Evolutionary conservation across 306 rosid species (phyloP), one percentile per base, ranked within the genome.

Genomic region (Acacia crassicarpa): DNA sequence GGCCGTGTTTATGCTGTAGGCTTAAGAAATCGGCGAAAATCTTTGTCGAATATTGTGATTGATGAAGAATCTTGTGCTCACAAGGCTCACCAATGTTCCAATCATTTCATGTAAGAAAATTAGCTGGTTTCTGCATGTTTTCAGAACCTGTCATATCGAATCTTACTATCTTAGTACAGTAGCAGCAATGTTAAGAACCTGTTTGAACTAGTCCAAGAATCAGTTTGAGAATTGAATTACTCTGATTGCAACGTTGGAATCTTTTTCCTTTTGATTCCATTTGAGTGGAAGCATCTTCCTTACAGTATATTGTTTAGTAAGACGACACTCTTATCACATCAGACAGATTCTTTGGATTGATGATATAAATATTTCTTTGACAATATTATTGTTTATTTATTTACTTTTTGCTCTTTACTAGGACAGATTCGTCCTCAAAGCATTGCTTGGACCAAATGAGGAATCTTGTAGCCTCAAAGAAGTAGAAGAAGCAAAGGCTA

Each of bases 401-500:
- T 8, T 54, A 14, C 1, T 13, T 48, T 13, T 14, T 48, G 53
- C 62, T 14, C 35, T 14, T 38, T 66, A 6, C 14, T 66, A 30
- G 6, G 44, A 20, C 73, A 67, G 30, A 23, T 67, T 67, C 8
- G 49, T 67, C 27, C 22, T 20, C 30, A 67, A 38, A 67, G 72
- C 73, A 19, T 20, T 38, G 73, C 16, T 67, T 67, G 73, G 49
- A 20, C 48, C 48, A 38, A 20, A 38, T 9, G 48, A 30, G 49
- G 16, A 67, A 20, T 48, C 73, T 23, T 86, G 91, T 65, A 79
- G 76, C 56, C 27, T 78, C 4, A 27, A 38, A 6, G 88, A 86
- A 77, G 88, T 84, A 56, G 90, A 86, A 75, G 90, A 86, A 75
- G 92, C 87, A 40, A 89, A 84, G 23, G 84, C 87, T 2, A 67